These are phyloP conservation scores for Colletotrichum plurivorum DNA, from an alignment of 2,329 filamentous ascomycete species.

Conservation along the genomic window DNA sequence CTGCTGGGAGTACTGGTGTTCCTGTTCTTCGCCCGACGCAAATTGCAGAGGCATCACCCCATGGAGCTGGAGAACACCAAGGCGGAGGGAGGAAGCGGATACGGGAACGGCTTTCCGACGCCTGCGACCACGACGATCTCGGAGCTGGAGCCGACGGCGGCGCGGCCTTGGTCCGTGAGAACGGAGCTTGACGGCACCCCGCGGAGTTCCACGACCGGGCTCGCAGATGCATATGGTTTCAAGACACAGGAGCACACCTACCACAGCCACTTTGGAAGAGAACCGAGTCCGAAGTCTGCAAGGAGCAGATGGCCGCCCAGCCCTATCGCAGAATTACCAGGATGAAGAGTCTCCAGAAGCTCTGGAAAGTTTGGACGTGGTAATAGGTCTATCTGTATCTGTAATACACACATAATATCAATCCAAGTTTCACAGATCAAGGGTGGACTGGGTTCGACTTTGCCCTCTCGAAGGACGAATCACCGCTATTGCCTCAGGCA, in stretches of 20 bases:
- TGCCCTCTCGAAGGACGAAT: no score
- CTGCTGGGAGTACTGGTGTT: conserved; percentile 42
- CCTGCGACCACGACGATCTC: conserved; percentile 24
- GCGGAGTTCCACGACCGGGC: not conserved
- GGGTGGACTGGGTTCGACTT: no score
- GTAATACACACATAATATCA: not conserved
- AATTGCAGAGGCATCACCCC: not conserved
- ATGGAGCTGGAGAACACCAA: conserved; percentile 13
- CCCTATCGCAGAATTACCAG: conserved; percentile 22
- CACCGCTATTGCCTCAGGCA: no score
- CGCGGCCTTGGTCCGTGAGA: conserved; percentile 44
- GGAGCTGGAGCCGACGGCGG: conserved; percentile 41
- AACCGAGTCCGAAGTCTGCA: not conserved
- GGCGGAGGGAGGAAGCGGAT: not conserved
- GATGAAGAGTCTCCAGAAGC: conserved; percentile 40
- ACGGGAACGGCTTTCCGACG: conserved; percentile 13
- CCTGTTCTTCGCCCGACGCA: conserved; percentile 42
- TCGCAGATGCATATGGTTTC: not conserved
- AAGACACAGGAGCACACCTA: not conserved
- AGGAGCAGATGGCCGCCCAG: not conserved
- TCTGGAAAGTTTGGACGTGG: not conserved
- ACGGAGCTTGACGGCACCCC: conserved; percentile 39
- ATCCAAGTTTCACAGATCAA: no score
- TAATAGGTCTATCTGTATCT: not conserved
- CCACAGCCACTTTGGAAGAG: not conserved